Conservation (phyloP, 1,284 basidiomycete species). For the Malassezia yamatoensis region DNA sequence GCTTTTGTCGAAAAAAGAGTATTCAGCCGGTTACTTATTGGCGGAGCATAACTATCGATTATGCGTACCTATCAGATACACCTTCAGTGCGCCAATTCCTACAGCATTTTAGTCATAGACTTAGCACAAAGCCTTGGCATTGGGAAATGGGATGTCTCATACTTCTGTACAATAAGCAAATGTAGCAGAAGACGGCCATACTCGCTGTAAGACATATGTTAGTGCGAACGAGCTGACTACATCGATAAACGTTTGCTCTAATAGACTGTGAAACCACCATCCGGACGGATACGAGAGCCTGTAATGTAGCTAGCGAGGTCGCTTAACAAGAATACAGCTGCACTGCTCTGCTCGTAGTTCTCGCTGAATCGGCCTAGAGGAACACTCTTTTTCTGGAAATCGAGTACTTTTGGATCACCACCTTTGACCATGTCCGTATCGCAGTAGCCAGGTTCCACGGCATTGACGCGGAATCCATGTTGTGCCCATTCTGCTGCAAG, state of each 20-base stretch:
- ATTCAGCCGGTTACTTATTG: too few relatives aligned
- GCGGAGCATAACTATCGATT: too few relatives aligned
- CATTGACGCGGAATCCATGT: slow-evolving; percentile 46
- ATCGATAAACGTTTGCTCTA: slow-evolving; percentile 13
- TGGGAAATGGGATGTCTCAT: too few relatives aligned
- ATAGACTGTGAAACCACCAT: slow-evolving; percentile 46
- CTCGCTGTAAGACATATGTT: too few relatives aligned
- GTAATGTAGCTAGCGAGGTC: slow-evolving; percentile 46
- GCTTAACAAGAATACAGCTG: slow-evolving; percentile 38
- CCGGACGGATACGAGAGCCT: slow-evolving; percentile 32
- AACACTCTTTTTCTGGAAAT: slow-evolving; percentile 43
- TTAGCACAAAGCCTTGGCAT: too few relatives aligned
- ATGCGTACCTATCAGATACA: too few relatives aligned
- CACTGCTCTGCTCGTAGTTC: slow-evolving; percentile 45
- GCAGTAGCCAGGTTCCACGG: slow-evolving; percentile 46
- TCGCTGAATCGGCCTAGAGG: slow-evolving; percentile 46
- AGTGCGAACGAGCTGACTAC: too few relatives aligned
- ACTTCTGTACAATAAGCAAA: too few relatives aligned
- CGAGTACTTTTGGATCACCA: slow-evolving; percentile 44
- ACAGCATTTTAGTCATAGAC: too few relatives aligned
- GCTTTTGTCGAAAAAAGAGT: too few relatives aligned
- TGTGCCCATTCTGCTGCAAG: slow-evolving; percentile 47
- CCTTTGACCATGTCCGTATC: slow-evolving; percentile 47
- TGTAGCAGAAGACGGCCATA: too few relatives aligned
- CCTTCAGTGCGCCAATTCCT: too few relatives aligned